Evolutionary conservation across 257 asterid species (phyloP), one percentile per base, ranked within the genome.

Genomic region (Sherardia arvensis): DNA sequence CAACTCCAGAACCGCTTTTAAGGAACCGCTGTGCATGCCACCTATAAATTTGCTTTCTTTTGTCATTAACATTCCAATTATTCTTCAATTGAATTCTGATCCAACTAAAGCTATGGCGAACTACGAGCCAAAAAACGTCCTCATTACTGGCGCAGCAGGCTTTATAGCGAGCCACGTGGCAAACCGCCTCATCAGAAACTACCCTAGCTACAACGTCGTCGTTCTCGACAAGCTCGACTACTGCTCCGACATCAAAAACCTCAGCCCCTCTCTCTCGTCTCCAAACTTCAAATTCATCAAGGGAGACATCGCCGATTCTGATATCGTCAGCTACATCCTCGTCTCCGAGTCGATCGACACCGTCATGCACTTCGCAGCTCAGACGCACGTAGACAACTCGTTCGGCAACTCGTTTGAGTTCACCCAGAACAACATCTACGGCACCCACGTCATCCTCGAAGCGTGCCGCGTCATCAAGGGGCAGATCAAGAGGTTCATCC

Each of bases 331-430:
- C 80, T 88, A 91, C 79, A 87, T 91, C 69, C 97, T 91, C 64
- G 79, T 86, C 62, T 78, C 96, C 0, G 97, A 91, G 79, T 81
- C 85, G 77, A 91, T 91, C 17, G 97, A 91, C 82, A 91, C 97
- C 5, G 88, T 91, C 28, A 91, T 91, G 97, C 97, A 91, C 79
- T 91, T 91, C 74, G 97, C 97, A 21, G 97, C 97, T 23, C 97
- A 91, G 64, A 91, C 97, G 64, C 97, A 90, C 59, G 97, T 90
- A 20, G 97, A 90, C 73, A 90, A 90, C 71, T 90, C 97, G 1
- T 90, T 90, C 17, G 97, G 97, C 23, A 90, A 90, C 81, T 85
- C 94, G 69, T 87, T 90, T 49, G 97, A 90, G 84, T 90, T 90
- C 70, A 91, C 97, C 73, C 87, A 85, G 83, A 91, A 91, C 84